These are phyloP conservation scores for Strobilomyces confusus DNA, from an alignment of 768 basidiomycete species.

Conservation along the genomic window DNA sequence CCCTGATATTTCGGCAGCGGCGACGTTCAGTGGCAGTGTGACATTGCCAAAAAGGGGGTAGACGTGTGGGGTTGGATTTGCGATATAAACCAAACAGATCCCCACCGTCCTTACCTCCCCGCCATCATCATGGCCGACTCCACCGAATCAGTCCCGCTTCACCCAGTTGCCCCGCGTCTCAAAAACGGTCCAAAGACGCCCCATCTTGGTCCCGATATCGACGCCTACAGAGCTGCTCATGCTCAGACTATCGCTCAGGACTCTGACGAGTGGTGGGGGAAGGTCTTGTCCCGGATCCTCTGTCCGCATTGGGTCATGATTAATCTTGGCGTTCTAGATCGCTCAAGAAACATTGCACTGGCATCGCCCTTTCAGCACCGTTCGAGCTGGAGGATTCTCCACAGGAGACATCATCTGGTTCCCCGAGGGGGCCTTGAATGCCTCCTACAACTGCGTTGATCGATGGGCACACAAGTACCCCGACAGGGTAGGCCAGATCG, in stretches of 20 bases:
- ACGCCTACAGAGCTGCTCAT: constrained; percentile 70
- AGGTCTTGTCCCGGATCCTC: constrained; percentile 39
- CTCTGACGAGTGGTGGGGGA: constrained; percentile 86
- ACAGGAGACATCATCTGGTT: constrained; percentile 93
- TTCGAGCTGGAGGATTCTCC: constrained; percentile 77
- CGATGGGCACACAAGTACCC: constrained; percentile 92
- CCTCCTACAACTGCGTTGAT: constrained; percentile 96
- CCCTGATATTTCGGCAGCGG: neutral
- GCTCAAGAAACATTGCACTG: constrained; percentile 79
- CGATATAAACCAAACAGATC: constrained; percentile 15
- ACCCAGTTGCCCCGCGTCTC: constrained; percentile 78
- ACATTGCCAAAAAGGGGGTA: constrained; percentile 13
- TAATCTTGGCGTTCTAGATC: constrained; percentile 34
- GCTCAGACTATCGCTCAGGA: constrained; percentile 67
- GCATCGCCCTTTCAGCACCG: constrained; percentile 87
- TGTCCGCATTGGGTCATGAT: neutral
- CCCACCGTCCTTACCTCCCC: constrained; percentile 1
- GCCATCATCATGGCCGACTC: constrained; percentile 44
- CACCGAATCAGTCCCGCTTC: constrained; percentile 36
- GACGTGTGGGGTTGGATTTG: neutral
- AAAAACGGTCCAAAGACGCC: constrained; percentile 59
- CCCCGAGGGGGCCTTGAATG: constrained; percentile 90
- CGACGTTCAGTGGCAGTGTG: constrained; percentile 14
- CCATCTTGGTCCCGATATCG: constrained; percentile 74
- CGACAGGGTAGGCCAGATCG: constrained; percentile 51